Conservation (phyloP, 176 grass and related monocot genomes). For the Areca catechu region DNA sequence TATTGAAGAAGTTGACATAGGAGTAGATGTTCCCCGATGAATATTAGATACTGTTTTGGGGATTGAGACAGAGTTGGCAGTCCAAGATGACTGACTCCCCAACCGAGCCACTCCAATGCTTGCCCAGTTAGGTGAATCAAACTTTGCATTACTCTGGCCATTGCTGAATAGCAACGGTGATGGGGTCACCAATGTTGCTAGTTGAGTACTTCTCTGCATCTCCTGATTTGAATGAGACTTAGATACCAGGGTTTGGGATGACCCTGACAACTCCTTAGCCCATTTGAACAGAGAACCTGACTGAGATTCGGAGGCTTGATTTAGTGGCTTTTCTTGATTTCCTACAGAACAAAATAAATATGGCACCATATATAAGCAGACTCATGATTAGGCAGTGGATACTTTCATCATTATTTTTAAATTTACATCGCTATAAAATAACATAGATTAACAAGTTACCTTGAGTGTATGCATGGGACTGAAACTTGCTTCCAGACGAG, state of each 20-base stretch:
- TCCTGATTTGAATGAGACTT: constrained; percentile 40
- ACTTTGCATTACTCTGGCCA: constrained; percentile 31
- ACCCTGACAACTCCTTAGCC: constrained; percentile 45
- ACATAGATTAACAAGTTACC: constrained; percentile 22
- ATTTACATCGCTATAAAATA: background rate
- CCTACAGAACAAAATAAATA: constrained; percentile 21
- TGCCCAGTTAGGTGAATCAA: constrained; percentile 28
- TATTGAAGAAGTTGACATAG: constrained; percentile 15
- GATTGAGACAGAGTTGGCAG: constrained; percentile 35
- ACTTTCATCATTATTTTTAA: background rate
- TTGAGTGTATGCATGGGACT: constrained; percentile 15
- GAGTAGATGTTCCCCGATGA: constrained; percentile 19
- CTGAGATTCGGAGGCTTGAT: constrained; percentile 34
- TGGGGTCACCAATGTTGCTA: constrained; percentile 32
- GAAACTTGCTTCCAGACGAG: constrained; percentile 37
- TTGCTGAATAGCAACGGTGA: constrained; percentile 27
- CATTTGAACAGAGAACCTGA: constrained; percentile 71
- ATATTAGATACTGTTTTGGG: constrained; percentile 32
- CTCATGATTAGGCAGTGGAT: no score
- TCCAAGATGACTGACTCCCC: constrained; percentile 24
- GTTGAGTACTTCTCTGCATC: constrained; percentile 30
- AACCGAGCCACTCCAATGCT: constrained; percentile 30
- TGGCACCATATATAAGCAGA: background rate
- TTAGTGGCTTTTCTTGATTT: constrained; percentile 28
- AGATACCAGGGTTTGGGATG: constrained; percentile 35